A percentile compares a stretch with the other conserved stretches of the same genome.
Evolutionary conservation across 2,329 filamentous ascomycete genomes (phyloP).

Genomic region (Pyricularia pennisetigena): DNA sequence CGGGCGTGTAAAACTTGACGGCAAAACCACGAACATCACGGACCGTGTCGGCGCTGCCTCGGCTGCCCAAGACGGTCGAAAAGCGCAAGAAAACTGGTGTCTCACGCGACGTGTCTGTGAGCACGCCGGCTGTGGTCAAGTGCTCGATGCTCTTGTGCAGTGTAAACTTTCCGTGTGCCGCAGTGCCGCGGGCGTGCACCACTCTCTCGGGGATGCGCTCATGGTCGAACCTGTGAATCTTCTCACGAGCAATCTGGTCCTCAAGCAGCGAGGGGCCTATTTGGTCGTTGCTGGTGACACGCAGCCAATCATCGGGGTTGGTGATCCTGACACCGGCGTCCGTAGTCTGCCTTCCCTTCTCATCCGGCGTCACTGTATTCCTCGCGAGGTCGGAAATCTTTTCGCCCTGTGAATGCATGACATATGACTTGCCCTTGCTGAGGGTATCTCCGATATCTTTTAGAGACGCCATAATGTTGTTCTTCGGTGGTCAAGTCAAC

Average conservation of each 20-base stretch:
- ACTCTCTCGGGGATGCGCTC: conserved; percentile 27
- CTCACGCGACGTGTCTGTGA: conserved; percentile 50
- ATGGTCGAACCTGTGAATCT: conserved; percentile 68
- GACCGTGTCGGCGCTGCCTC: conserved; percentile 70
- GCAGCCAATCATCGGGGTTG: conserved; percentile 72
- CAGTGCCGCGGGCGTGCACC: conserved; percentile 21
- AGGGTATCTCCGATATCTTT: conserved; percentile 16
- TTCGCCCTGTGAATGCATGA: conserved; percentile 29
- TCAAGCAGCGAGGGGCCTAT: conserved; percentile 62
- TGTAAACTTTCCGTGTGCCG: conserved; percentile 44
- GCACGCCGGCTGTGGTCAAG: conserved; percentile 51
- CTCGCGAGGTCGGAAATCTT: conserved; percentile 54
- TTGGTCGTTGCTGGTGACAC: conserved; percentile 48
- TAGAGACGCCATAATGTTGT: conserved; percentile 1
- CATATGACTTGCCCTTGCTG: conserved; percentile 25
- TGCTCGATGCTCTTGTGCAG: conserved; percentile 53
- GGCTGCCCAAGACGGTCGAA: conserved; percentile 66
- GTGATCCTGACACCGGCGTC: conserved; percentile 68
- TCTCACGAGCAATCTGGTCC: conserved; percentile 63
- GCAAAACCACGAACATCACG: conserved; percentile 78
- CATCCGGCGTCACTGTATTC: conserved; percentile 47
- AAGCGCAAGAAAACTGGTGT: conserved; percentile 66
- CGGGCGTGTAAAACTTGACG: conserved; percentile 66
- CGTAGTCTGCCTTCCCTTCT: conserved; percentile 55
- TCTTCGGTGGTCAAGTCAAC: conserved; percentile 11